Evolutionary conservation across 345 rosid species (phyloP).

Genomic region (Mercurialis annua): DNA sequence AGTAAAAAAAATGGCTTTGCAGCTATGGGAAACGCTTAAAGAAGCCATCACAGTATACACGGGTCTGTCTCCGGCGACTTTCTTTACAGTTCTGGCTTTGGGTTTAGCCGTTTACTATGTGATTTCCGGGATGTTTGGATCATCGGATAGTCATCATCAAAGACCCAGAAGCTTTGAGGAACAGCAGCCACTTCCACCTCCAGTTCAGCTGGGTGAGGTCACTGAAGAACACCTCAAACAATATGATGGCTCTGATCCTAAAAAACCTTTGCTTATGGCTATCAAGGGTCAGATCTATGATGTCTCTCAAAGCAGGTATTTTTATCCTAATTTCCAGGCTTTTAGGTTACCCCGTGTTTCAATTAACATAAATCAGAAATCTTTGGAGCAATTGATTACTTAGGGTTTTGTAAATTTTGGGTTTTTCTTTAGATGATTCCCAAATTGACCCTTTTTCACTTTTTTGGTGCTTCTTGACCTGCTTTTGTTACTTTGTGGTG

Average conservation of each 20-base stretch:
- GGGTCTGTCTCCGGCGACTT: slow-evolving; percentile 71
- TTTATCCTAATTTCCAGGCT: neutral
- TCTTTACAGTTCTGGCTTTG: slow-evolving; percentile 74
- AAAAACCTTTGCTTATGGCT: slow-evolving; percentile 95
- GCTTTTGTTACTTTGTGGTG: neutral
- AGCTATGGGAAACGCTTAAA: slow-evolving; percentile 83
- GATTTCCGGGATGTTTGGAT: slow-evolving; percentile 56
- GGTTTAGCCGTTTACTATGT: slow-evolving; percentile 67
- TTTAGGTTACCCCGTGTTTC: neutral
- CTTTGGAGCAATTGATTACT: neutral
- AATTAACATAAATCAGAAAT: neutral
- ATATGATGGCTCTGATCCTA: slow-evolving; percentile 78
- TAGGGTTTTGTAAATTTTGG: neutral
- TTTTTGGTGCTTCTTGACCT: neutral
- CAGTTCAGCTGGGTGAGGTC: slow-evolving; percentile 91
- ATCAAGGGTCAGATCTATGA: slow-evolving; percentile 99
- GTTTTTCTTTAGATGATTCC: neutral
- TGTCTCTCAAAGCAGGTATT: slow-evolving; percentile 91
- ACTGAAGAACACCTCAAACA: slow-evolving; percentile 75
- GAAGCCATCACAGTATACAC: slow-evolving; percentile 82
- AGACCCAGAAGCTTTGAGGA: slow-evolving; percentile 44
- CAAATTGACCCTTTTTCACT: neutral
- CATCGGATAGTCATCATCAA: slow-evolving; percentile 45
- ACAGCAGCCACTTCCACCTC: slow-evolving; percentile 74
- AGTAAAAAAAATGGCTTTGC: slow-evolving; percentile 54